Base-by-base conservation (phyloP, 169 alveolate species). In the Eimeria maxima region DNA sequence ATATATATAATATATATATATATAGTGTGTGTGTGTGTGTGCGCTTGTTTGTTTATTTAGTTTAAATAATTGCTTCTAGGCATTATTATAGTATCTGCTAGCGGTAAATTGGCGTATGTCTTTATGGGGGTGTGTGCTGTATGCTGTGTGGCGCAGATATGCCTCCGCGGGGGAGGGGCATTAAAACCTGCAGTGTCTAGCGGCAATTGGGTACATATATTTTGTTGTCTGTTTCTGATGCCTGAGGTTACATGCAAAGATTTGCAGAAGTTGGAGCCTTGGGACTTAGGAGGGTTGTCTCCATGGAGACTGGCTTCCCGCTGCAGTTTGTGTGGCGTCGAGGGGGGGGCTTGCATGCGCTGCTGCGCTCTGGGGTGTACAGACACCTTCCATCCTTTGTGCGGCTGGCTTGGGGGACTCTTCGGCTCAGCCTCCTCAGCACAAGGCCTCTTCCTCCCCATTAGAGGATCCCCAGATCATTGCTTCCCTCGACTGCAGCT, bases 161-260 rank as follows among this genome's bases (percentile, higher is more conserved):
- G 98, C 88, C 96, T 97, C 91, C 95, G 96, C 0, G 97, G 98
- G 27, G 97, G 98, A 29, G 98, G 98, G 63, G 98, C 98, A 47
- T 57, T 97, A 63, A 97, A 96, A 69, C 95, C 95, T 24, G 93
- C 97, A 42, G 96, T 38, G 22, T 47, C n/a, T 8, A 97, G 96
- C 69, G 98, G 96, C 45, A 93, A 69, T n/a, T 97, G 98, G 97
- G 97, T 80, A 33, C 97, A 95, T 65, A 11, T 95, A 5, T 60
- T 88, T 83, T 95, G 97, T 69, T 86, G 67, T 65, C n/a, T 95
- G 55, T 95, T 95, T 74, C 65, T 96, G 96, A 63, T 94, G 90
- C 97, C 96, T 65, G 98, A 84, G 95, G 96, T 33, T 83, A 38
- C 24, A 45, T 96, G 88, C 87, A 57, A 0, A 50, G 97, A 96